A percentile compares a stretch with the other conserved stretches of the same genome.
These are phyloP conservation scores for Corymbia maculata DNA, from an alignment of 345 rosid genomes.

Conservation along the genomic window DNA sequence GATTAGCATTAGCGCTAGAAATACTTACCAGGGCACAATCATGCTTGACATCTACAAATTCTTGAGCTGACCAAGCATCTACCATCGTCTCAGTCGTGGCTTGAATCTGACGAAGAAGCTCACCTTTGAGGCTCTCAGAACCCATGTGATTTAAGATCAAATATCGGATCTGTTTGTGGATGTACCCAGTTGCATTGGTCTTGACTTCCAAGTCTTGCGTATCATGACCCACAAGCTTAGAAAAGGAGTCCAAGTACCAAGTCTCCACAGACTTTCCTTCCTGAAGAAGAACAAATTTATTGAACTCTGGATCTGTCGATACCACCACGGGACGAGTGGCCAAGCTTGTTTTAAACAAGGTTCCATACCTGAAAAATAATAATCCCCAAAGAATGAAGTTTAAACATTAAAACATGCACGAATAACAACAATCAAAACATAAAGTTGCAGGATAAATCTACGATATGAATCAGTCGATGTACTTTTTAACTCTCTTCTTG, in stretches of 20 bases:
- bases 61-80: neutral
- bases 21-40: neutral
- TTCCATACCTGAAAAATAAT: slow-evolving; percentile 7
- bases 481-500: neutral
- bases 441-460: neutral
- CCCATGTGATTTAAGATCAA: neutral
- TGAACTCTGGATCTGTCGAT: slow-evolving; percentile 17
- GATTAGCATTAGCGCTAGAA: no score
- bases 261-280: slow-evolving; percentile 7
- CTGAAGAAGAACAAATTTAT: slow-evolving; percentile 3
- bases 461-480: neutral
- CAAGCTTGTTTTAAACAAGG: slow-evolving; percentile 11
- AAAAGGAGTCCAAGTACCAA: slow-evolving; percentile 5
- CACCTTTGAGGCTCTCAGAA: neutral
- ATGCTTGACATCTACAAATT: neutral
- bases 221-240: slow-evolving; percentile 3
- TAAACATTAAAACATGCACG: no score
- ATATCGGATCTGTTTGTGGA: neutral
- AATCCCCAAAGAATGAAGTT: neutral
- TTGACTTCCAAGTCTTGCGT: neutral
- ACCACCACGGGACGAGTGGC: slow-evolving; percentile 6
- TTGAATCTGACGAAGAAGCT: neutral
- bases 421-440: no score
- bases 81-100: neutral
- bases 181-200: neutral